A percentile compares a stretch with the other conserved stretches of the same genome.
Evolutionary conservation across 1,284 basidiomycete species (phyloP).

Genomic region (Lentinula novae-zelandiae): DNA sequence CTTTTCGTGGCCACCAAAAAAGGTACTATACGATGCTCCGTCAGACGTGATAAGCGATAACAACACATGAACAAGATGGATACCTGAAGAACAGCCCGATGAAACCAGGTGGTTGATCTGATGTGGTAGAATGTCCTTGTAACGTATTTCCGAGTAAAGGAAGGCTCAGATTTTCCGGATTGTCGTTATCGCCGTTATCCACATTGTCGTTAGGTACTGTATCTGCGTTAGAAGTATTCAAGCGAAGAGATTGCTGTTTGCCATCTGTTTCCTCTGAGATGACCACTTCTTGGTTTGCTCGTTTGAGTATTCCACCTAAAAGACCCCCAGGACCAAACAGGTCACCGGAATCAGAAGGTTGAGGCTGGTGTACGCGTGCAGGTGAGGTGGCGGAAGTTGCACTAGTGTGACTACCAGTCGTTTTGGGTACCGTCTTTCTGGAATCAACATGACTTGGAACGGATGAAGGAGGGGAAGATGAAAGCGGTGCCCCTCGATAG

Average conservation of each 20-base stretch:
- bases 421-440: slow-evolving; percentile 4
- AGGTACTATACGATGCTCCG: slow-evolving; percentile 48
- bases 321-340: not conserved
- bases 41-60: slow-evolving; percentile 5
- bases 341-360: not conserved
- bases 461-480: not conserved
- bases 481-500: slow-evolving; percentile 44
- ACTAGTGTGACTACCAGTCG: not conserved
- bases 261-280: not conserved
- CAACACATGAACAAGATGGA: slow-evolving; percentile 5
- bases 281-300: not conserved
- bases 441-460: slow-evolving; percentile 5
- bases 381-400: not conserved
- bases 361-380: not conserved
- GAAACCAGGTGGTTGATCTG: slow-evolving; percentile 35
- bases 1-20: slow-evolving; percentile 72
- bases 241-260: not conserved
- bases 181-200: not conserved
- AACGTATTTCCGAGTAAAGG: not conserved
- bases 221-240: not conserved
- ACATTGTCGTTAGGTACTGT: not conserved
- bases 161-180: too few species aligned
- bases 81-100: slow-evolving; percentile 74
- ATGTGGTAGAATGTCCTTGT: not conserved
- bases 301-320: slow-evolving; percentile 7